Conservation (phyloP, 2,329 filamentous ascomycete genomes). For the Fusarium tricinctum region DNA sequence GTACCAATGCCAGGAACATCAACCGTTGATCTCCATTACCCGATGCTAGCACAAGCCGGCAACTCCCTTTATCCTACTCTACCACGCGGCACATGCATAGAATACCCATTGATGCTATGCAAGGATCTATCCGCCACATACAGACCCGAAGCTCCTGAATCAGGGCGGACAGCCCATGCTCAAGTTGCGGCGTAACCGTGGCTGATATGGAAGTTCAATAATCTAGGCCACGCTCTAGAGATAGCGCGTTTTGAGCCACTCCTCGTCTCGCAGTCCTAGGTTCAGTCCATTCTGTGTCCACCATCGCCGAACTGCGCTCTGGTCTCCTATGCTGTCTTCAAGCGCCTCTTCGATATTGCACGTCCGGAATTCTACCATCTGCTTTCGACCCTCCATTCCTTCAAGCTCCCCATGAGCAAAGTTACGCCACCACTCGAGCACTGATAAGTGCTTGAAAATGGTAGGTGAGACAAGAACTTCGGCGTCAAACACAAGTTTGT, state of each 20-base stretch:
- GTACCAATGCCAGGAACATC: constrained; percentile 32
- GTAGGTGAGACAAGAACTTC: constrained; percentile 89
- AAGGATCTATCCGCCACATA: constrained; percentile 13
- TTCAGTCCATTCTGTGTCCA: constrained; percentile 90
- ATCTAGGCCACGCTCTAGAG: constrained; percentile 59
- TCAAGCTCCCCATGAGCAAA: constrained; percentile 70
- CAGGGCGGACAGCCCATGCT: constrained; percentile 22
- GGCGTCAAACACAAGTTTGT: constrained; percentile 79
- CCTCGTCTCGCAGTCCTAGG: constrained; percentile 83
- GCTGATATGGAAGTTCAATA: not conserved
- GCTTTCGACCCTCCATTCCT: constrained; percentile 67
- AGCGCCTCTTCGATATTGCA: constrained; percentile 96
- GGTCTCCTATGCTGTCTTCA: constrained; percentile 84
- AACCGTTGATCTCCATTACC: constrained; percentile 37
- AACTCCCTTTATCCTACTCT: constrained; percentile 32
- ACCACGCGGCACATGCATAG: constrained; percentile 22
- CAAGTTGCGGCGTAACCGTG: constrained; percentile 7
- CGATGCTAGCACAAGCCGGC: constrained; percentile 22
- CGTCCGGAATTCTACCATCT: constrained; percentile 91
- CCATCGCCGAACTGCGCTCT: constrained; percentile 83
- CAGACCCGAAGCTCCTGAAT: constrained; percentile 19
- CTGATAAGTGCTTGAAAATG: constrained; percentile 84
- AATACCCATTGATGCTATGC: constrained; percentile 17
- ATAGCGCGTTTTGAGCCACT: constrained; percentile 89
- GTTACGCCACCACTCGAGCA: constrained; percentile 93